Percentiles rank a stretch among this genome's conserved stretches.
Evolutionary conservation across 2,329 filamentous ascomycete genomes (phyloP).

Genomic region (Hyphodiscus sp.): DNA sequence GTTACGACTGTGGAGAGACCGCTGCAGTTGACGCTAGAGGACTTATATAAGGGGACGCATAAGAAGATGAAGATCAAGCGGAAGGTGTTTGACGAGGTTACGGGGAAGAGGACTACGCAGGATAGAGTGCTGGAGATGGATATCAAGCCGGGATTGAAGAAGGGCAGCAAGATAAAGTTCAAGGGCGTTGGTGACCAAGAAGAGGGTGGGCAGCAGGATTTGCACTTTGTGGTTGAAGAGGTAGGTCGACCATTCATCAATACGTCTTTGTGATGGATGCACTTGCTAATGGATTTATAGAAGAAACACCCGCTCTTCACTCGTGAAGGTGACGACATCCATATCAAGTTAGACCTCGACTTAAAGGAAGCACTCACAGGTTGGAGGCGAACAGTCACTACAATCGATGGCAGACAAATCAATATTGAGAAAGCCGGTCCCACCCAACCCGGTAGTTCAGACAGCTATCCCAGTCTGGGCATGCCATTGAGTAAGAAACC

Average conservation of each 20-base stretch:
- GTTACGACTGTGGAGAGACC: conserved; percentile 86
- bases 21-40: conserved; percentile 75
- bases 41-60: conserved; percentile 76
- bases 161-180: conserved; percentile 97
- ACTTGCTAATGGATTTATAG: conserved; percentile 45
- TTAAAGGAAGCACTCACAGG: conserved; percentile 93
- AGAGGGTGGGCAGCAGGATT: conserved; percentile 88
- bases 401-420: conserved; percentile 86
- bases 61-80: conserved; percentile 99
- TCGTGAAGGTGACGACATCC: conserved; percentile 82
- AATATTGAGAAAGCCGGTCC: conserved; percentile 74
- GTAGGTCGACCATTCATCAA: conserved; percentile 44
- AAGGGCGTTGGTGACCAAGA: conserved; percentile 96
- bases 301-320: conserved; percentile 81
- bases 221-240: conserved; percentile 93
- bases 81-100: conserved; percentile 79
- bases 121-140: conserved; percentile 91
- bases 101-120: conserved; percentile 75
- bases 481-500: conserved; percentile 95
- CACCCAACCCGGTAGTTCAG: conserved; percentile 76
- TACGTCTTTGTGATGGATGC: neutral
- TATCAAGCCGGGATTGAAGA: conserved; percentile 92
- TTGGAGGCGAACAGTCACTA: conserved; percentile 86
- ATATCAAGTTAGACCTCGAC: conserved; percentile 70
- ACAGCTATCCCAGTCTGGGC: conserved; percentile 76